These are phyloP conservation scores for Cryphonectria nitschkei DNA, from an alignment of 2,329 filamentous ascomycete genomes.

Conservation along the genomic window DNA sequence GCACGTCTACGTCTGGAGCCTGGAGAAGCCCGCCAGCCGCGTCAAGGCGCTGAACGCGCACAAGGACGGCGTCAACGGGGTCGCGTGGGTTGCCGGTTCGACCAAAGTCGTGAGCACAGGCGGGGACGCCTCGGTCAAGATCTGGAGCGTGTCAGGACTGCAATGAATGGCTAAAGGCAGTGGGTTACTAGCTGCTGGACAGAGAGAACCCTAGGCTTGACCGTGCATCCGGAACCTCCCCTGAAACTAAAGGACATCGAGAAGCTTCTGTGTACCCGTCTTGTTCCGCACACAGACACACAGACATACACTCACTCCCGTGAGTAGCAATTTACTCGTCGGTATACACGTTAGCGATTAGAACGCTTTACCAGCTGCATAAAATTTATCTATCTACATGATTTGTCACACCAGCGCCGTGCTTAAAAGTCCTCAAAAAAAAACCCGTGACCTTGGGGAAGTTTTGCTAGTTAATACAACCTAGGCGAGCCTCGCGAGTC, in stretches of 20 bases:
- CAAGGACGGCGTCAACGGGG: conserved; percentile 91
- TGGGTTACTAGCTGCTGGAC: neutral
- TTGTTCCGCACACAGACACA: neutral
- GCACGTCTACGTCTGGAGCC: conserved; percentile 89
- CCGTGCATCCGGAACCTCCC: neutral
- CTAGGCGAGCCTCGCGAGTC: neutral
- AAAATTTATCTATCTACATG: conserved; percentile 14
- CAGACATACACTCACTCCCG: neutral
- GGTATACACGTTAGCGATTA: conserved; percentile 6
- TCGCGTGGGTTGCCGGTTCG: conserved; percentile 72
- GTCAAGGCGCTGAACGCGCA: conserved; percentile 87
- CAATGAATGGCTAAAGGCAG: conserved; percentile 38
- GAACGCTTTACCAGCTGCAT: conserved; percentile 7
- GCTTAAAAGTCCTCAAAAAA: conserved; percentile 9
- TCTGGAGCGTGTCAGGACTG: conserved; percentile 72
- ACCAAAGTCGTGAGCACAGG: conserved; percentile 77
- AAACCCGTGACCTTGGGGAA: neutral
- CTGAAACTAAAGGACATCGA: neutral
- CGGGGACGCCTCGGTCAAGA: conserved; percentile 87
- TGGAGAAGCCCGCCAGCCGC: conserved; percentile 80
- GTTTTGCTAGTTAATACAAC: neutral
- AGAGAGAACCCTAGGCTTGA: neutral
- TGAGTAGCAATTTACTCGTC: neutral
- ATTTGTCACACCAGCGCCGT: conserved; percentile 8
- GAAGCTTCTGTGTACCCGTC: neutral